These are phyloP conservation scores for Pichia sp. DNA, from an alignment of 1,139 yeast genomes.

Conservation along the genomic window DNA sequence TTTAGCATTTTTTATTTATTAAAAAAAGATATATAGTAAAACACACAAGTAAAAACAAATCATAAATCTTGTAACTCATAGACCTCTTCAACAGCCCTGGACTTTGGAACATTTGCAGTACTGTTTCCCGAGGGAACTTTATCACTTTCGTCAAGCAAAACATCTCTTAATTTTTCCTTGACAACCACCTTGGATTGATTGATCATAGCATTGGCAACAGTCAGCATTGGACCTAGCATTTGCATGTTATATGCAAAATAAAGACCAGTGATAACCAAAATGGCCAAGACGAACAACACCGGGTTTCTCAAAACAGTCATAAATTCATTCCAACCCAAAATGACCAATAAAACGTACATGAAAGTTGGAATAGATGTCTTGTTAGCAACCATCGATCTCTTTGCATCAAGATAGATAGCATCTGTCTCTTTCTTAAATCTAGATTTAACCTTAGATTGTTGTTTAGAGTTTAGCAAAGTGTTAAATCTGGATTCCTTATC, in stretches of 20 bases:
- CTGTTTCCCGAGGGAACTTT: background rate
- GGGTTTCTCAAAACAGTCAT: conserved; percentile 89
- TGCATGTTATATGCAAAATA: conserved; percentile 71
- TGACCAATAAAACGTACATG: conserved; percentile 67
- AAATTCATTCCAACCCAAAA: conserved; percentile 96
- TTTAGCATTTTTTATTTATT: too few species aligned
- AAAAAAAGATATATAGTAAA: too few species aligned
- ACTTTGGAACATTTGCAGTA: background rate
- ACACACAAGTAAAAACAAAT: too few species aligned
- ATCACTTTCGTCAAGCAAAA: conserved; percentile 34
- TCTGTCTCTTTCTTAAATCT: conserved; percentile 79
- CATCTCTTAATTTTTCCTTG: conserved; percentile 56
- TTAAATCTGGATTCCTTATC: conserved; percentile 48
- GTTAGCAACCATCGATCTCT: conserved; percentile 67
- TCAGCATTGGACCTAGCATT: conserved; percentile 71
- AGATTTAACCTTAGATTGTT: conserved; percentile 54
- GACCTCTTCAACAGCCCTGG: conserved; percentile 6
- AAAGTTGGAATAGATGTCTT: conserved; percentile 81
- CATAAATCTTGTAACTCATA: conserved; percentile 35
- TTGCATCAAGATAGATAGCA: conserved; percentile 81
- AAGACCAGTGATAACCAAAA: conserved; percentile 57
- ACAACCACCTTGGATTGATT: conserved; percentile 56
- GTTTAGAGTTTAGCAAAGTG: conserved; percentile 55
- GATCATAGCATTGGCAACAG: conserved; percentile 55
- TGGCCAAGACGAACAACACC: conserved; percentile 57